Percentiles rank a stretch among this genome's conserved stretches.
phyloP scores from a whole-genome alignment of 352 stramenopile genomes.

The Globisporangium okanoganense region DNA sequence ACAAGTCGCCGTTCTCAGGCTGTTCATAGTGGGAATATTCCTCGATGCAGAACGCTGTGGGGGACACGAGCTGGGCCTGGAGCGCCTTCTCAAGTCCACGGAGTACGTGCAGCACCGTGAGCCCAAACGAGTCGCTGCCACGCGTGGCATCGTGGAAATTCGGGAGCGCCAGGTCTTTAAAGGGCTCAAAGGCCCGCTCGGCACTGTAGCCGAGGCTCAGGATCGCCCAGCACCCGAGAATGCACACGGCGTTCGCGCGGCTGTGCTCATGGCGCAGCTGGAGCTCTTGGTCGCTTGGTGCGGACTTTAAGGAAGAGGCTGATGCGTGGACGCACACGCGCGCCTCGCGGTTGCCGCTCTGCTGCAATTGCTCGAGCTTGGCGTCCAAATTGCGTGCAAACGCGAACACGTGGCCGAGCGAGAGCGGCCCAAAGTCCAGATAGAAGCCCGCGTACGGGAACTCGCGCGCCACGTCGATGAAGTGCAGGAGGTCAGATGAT shows the following conservation, averaged over 20 bases:
- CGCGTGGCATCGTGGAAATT: constrained; percentile 33
- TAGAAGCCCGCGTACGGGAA: constrained; percentile 95
- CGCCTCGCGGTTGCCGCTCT: constrained; percentile 28
- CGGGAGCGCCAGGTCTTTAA: constrained; percentile 27
- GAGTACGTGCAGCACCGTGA: constrained; percentile 27
- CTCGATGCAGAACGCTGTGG: constrained; percentile 26
- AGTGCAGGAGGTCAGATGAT: constrained; percentile 10
- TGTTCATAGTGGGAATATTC: constrained; percentile 20
- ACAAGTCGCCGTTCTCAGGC: constrained; percentile 25
- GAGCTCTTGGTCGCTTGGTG: not conserved
- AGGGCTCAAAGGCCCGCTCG: constrained; percentile 59
- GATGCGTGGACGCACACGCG: constrained; percentile 58
- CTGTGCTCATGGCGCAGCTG: constrained; percentile 35
- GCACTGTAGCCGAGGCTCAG: constrained; percentile 36
- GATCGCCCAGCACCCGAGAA: constrained; percentile 86
- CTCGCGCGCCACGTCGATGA: constrained; percentile 28
- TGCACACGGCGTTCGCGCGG: constrained; percentile 85
- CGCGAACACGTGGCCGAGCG: constrained; percentile 87
- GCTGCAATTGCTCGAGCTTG: constrained; percentile 33
- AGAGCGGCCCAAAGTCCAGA: constrained; percentile 94
- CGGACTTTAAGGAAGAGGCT: not conserved
- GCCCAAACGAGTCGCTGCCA: constrained; percentile 18
- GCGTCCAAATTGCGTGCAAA: constrained; percentile 81
- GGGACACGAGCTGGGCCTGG: constrained; percentile 84
- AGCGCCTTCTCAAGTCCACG: constrained; percentile 34